phyloP scores from a whole-genome alignment of 306 rosid species.

The Fragaria nilgerrensis region DNA sequence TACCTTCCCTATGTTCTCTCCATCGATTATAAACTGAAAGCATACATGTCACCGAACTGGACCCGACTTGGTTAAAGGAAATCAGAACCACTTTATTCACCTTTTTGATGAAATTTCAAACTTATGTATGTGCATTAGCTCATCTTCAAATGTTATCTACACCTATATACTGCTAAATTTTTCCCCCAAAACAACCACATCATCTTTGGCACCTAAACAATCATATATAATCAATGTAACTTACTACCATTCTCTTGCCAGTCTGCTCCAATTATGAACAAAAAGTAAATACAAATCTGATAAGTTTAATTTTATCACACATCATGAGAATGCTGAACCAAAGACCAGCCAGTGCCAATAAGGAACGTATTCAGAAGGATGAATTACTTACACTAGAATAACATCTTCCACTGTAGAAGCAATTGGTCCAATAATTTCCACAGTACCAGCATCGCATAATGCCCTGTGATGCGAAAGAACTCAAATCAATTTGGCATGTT shows the following conservation, averaged over 20 bases:
- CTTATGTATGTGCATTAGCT: background rate
- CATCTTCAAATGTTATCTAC: background rate
- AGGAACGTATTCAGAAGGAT: conserved; percentile 15
- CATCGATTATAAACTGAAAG: background rate
- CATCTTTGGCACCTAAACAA: background rate
- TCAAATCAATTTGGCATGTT: background rate
- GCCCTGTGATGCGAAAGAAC: conserved; percentile 49
- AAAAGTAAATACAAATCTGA: conserved; percentile 7
- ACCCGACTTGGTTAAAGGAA: background rate
- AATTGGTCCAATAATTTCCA: conserved; percentile 95
- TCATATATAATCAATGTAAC: background rate
- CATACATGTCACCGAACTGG: background rate
- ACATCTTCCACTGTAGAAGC: conserved; percentile 87
- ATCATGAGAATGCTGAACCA: background rate
- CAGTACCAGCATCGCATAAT: conserved; percentile 78
- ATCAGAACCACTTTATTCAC: background rate
- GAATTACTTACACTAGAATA: conserved; percentile 77
- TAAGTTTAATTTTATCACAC: background rate
- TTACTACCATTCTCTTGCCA: background rate
- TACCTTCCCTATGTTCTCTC: background rate
- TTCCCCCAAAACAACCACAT: background rate
- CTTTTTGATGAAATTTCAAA: background rate
- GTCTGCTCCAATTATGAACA: background rate
- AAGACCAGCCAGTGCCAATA: background rate
- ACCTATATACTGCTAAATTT: background rate